These are phyloP conservation scores for Eremochloa ophiuroides DNA, from an alignment of 176 grass and related monocot species.

Conservation along the genomic window DNA sequence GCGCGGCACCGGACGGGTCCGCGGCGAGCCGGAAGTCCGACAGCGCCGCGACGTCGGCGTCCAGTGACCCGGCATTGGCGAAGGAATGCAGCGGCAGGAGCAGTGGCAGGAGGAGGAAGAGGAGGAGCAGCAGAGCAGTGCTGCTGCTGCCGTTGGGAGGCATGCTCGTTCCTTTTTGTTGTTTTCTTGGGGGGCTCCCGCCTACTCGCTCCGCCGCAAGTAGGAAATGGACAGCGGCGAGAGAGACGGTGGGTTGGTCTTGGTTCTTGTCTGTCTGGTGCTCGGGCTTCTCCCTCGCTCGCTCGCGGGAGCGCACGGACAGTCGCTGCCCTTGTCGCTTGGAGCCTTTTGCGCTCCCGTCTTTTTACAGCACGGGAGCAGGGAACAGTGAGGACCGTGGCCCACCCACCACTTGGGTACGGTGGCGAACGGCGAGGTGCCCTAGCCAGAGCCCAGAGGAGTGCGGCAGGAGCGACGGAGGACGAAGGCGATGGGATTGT, in stretches of 20 bases:
- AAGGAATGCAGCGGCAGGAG: slow-evolving; percentile 1
- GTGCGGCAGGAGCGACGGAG: neutral
- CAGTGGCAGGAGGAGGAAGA: slow-evolving; percentile 21
- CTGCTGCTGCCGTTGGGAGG: slow-evolving; percentile 5
- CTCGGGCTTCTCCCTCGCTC: neutral
- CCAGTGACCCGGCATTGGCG: slow-evolving; percentile 49
- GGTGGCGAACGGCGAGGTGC: neutral
- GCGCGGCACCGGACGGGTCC: slow-evolving; percentile 32
- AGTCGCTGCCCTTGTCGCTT: neutral
- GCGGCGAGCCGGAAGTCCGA: slow-evolving; percentile 51
- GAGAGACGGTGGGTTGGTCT: neutral
- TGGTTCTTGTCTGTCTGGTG: neutral
- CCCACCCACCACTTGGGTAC: neutral
- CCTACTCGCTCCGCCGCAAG: neutral
- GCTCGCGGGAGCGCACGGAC: too few relatives aligned
- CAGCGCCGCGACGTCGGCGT: slow-evolving; percentile 51
- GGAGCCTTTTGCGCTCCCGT: neutral
- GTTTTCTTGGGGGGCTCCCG: neutral
- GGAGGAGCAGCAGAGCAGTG: neutral
- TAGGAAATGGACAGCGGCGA: slow-evolving; percentile 23
- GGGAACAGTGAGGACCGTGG: neutral
- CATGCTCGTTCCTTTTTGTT: slow-evolving; percentile 2
- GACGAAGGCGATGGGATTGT: neutral
- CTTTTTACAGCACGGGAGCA: neutral
- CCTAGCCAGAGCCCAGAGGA: neutral